A percentile compares a stretch with the other conserved stretches of the same genome.
These are phyloP conservation scores for Avena insularis DNA, from an alignment of 176 grass and related monocot genomes.

Conservation along the genomic window DNA sequence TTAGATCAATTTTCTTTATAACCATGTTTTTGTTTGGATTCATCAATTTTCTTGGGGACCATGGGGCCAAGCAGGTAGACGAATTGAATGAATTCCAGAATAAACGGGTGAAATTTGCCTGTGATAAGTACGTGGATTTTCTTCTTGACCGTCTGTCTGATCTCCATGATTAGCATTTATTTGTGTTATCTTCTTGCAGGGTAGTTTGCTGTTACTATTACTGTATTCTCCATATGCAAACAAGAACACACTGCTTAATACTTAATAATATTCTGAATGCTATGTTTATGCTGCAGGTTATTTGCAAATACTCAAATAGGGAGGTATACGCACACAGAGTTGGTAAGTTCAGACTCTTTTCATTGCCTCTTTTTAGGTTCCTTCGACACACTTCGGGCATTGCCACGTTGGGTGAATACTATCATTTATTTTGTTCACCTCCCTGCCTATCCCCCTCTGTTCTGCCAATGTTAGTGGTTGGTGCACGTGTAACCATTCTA, in stretches of 20 bases:
- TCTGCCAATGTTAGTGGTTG: not conserved
- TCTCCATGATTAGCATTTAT: constrained; percentile 6
- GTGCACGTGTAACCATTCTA: not conserved
- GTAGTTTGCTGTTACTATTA: not conserved
- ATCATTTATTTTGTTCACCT: not conserved
- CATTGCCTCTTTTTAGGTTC: not conserved
- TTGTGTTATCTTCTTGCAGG: constrained; percentile 15
- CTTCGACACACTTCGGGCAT: not conserved
- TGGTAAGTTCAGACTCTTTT: constrained; percentile 58
- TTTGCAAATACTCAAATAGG: constrained; percentile 64
- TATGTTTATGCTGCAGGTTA: constrained; percentile 60
- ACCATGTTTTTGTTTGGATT: constrained; percentile 73
- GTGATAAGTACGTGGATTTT: constrained; percentile 65
- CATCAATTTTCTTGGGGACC: constrained; percentile 69
- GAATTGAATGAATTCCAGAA: constrained; percentile 66
- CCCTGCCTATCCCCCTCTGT: not conserved
- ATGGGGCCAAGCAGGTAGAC: constrained; percentile 55
- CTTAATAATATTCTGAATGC: constrained; percentile 32
- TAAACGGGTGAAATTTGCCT: constrained; percentile 64
- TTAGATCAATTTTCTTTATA: too few relatives aligned
- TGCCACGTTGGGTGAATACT: not conserved
- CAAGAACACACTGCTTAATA: constrained; percentile 15
- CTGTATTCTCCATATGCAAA: constrained; percentile 3
- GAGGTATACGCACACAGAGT: constrained; percentile 60
- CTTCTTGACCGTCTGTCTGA: not conserved